phyloP scores from a whole-genome alignment of 305 asterid genomes.

The Fraxinus dipetala region DNA sequence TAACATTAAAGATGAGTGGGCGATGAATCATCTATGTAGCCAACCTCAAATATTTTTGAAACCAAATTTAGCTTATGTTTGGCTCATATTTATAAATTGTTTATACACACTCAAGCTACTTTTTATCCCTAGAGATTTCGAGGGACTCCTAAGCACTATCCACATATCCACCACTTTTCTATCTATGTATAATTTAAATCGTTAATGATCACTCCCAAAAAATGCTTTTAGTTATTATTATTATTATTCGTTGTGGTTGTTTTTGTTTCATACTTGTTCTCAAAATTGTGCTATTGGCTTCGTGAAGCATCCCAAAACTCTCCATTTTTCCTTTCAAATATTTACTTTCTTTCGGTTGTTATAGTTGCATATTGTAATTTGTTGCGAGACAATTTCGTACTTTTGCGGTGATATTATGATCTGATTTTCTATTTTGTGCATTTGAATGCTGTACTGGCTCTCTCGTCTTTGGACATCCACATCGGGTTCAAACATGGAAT shows the following conservation, averaged over 20 bases:
- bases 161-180: neutral
- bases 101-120: neutral
- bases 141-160: neutral
- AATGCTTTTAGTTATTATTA: neutral
- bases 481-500: neutral
- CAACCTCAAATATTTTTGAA: neutral
- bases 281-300: neutral
- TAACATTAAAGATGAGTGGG: neutral
- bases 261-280: neutral
- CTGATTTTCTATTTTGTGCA: neutral
- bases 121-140: neutral
- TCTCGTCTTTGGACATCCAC: neutral
- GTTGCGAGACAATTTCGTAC: neutral
- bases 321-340: neutral
- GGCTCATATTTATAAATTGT: neutral
- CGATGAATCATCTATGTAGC: neutral
- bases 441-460: neutral
- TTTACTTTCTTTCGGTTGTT: neutral
- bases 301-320: neutral
- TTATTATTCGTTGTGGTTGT: too few relatives aligned
- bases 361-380: neutral
- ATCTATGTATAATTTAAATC: neutral
- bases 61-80: neutral
- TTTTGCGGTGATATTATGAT: neutral
- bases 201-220: neutral